Conservation (phyloP, 805 yeast species). For the Teunomyces stri region DNA sequence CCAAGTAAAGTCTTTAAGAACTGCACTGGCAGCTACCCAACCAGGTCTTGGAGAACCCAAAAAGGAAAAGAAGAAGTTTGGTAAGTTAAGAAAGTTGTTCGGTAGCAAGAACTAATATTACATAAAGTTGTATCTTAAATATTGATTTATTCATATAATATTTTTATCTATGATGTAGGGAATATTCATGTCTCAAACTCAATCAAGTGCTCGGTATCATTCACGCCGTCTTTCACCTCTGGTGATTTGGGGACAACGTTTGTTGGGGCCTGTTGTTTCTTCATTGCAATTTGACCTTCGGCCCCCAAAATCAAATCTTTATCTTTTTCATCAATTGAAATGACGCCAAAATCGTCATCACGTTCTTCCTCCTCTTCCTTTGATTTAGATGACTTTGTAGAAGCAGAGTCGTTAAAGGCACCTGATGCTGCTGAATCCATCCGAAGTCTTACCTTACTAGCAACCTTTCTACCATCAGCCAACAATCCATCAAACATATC, state of each 20-base stretch:
- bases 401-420: conserved; percentile 16
- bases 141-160: conserved; percentile 1
- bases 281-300: conserved; percentile 40
- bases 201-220: conserved; percentile 30
- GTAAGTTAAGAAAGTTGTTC: conserved; percentile 38
- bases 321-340: conserved; percentile 41
- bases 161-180: background rate
- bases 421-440: conserved; percentile 61
- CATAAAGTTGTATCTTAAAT: background rate
- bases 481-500: conserved; percentile 88
- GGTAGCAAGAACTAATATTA: conserved; percentile 21
- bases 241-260: background rate
- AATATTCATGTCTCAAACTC: conserved; percentile 40
- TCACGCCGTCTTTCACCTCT: conserved; percentile 4
- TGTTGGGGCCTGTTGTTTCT: conserved; percentile 1
- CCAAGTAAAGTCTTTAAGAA: conserved; percentile 12
- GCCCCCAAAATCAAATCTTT: conserved; percentile 50
- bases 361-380: conserved; percentile 45
- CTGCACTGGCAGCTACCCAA: conserved; percentile 3
- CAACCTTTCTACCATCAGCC: conserved; percentile 91
- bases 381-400: conserved; percentile 26
- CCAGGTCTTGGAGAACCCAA: conserved; percentile 1
- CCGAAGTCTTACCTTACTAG: conserved; percentile 81
- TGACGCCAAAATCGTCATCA: conserved; percentile 45
- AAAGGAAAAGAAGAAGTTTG: conserved; percentile 38